phyloP scores from a whole-genome alignment of 495 filamentous ascomycete genomes.

The Xanthoparmelia taractica region DNA sequence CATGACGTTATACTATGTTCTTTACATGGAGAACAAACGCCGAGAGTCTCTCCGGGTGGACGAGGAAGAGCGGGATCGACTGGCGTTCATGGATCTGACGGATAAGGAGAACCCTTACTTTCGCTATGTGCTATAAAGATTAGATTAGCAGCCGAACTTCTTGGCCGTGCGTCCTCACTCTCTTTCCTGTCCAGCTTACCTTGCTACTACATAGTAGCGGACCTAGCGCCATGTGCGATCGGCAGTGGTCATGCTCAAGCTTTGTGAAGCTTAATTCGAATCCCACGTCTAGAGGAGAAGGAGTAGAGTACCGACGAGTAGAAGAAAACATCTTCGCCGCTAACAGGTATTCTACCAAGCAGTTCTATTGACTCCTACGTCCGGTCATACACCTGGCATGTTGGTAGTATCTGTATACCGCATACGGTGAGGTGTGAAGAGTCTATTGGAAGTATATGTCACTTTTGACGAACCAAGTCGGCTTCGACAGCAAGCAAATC shows the following conservation, averaged over 20 bases:
- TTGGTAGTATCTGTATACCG: too few relatives aligned
- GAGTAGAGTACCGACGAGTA: neutral
- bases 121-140: slow-evolving; percentile 53
- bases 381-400: too few relatives aligned
- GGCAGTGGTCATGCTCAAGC: neutral
- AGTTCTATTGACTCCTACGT: too few relatives aligned
- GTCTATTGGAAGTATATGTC: slow-evolving; percentile 62
- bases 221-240: neutral
- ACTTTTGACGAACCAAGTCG: slow-evolving; percentile 48
- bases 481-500: slow-evolving; percentile 43
- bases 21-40: slow-evolving; percentile 50
- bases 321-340: neutral
- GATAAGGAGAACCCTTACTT: slow-evolving; percentile 72
- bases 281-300: neutral
- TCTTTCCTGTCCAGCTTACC: neutral
- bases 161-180: neutral
- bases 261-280: neutral
- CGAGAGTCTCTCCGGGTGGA: slow-evolving; percentile 42
- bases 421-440: too few relatives aligned
- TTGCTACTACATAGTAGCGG: neutral
- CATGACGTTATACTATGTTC: slow-evolving; percentile 46
- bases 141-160: neutral
- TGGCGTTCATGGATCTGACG: slow-evolving; percentile 66
- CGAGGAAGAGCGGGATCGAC: slow-evolving; percentile 52
- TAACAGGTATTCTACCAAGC: neutral